Evolutionary conservation across 106 monocot genomes (phyloP), one percentile per base, ranked within the genome.

Genomic region (Hemerocallis citrina): DNA sequence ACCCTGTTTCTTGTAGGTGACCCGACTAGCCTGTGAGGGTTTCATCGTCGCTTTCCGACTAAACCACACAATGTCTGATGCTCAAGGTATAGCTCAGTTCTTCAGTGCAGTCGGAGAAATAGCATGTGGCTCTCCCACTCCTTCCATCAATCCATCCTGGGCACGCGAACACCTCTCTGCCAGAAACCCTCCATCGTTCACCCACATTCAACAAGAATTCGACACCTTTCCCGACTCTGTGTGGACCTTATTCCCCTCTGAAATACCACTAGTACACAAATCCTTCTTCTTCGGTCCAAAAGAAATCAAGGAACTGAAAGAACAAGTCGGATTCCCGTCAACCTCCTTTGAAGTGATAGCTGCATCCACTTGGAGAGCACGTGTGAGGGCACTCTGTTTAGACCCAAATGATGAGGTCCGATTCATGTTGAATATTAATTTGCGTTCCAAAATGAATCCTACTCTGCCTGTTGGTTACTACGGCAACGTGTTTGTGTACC

Each of bases 401-500:
- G 29, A 37, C 27, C 20, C 15, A 9, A 21, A 35, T 0, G 19
- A n/a, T n/a, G 19, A 59, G 31, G 11, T 56, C 56, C 29, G 25
- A 1, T 36, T 59, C 17, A 34, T 34, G 15, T 59, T 59, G 35
- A 36, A 36, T 32, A 36, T 34, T 0, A 37, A 59, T 36, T 33
- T 36, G 0, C 58, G 58, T 11, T 28, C 58, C 17, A 7, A 34
- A 19, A 62, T n/a, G 5, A 37, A 2, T 35, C 55, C 36, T 20
- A 29, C 24, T 6, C 32, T 37, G 34, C 72, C 34, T 0, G 49
- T 7, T 1, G 72, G 76, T 1, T 81, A 58, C 76, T 81, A 75
- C 47, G 76, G 73, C 25, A 81, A 81, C 60, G 72, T 72, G 61
- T 77, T 73, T 58, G 76, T 63, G 55, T 63, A 68, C 6, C 58